Evolutionary conservation across 2,329 filamentous ascomycete species (phyloP), one percentile per base, ranked within the genome.

Genomic region (Pseudopyricularia cyperi): DNA sequence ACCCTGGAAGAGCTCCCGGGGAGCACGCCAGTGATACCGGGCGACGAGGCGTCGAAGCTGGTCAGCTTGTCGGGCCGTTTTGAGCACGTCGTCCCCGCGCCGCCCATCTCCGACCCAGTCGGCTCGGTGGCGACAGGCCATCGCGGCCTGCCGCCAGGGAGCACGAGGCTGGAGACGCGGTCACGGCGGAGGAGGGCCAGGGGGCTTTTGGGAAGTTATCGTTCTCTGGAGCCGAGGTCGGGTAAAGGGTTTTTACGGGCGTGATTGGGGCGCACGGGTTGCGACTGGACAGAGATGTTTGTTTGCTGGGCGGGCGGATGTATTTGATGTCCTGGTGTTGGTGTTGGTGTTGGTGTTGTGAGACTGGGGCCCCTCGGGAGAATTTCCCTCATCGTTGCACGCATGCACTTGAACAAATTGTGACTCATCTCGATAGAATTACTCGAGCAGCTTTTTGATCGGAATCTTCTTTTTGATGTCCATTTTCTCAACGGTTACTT

Each of bases 51-150:
- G 0, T 77, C 75, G 0, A 66, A 66, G 12, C 65, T 82, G 19
- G 77, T 85, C 35, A 63, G 67, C 2, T 71, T 71, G 3, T 85
- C 79, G 78, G 62, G 66, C 8, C 75, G 83, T 62, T 86, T 85
- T 60, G 66, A 74, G 42, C 67, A 59, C 12, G 78, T 86, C 34
- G 61, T 71, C 42, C 71, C 71, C 2, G 72, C 72, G 0, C 71
- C 73, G 0, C 67, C 65, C 7, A 77, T 81, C 57, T 58, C 65
- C 1, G 59, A 55, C 7, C 52, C 46, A 1, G 53, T 57, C 1
- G 24, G 37, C 26, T 7, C 24, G 17, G 24, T 44, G 39, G 56
- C 58, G 34, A 8, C 9, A 44, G 14, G 39, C 39, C 7, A 44
- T 44, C 22, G 22, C 33, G 9, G 19, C 17, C n/a, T 35, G 11